Conservation (phyloP, 192 early-diverging fungal genomes). For the Funneliformis mosseae region DNA sequence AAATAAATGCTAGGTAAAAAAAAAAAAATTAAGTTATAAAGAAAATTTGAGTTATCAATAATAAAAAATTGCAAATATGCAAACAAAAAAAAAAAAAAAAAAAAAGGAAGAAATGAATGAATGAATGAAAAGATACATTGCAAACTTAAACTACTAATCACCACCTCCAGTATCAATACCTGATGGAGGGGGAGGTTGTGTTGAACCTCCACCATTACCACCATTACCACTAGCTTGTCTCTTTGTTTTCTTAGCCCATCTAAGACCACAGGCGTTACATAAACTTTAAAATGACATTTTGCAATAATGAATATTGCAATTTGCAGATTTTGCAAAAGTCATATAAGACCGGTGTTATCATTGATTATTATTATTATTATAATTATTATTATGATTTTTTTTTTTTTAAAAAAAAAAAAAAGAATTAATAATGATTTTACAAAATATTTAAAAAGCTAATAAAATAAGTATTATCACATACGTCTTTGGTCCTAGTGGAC, state of each 20-base stretch:
- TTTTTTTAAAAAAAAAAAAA: too few species aligned
- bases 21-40: too few species aligned
- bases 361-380: constrained; percentile 2
- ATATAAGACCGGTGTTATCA: not conserved
- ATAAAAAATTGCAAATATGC: too few species aligned
- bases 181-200: not conserved
- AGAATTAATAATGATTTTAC: not conserved
- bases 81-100: not conserved
- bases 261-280: constrained; percentile 53
- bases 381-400: too few species aligned
- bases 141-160: not conserved
- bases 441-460: not conserved
- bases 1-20: too few species aligned
- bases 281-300: constrained; percentile 36
- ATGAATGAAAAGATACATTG: too few species aligned
- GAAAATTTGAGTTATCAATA: not conserved
- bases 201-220: not conserved
- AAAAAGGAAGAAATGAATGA: not conserved
- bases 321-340: not conserved
- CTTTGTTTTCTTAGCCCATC: constrained; percentile 41
- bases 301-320: not conserved
- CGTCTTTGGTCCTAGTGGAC: constrained; percentile 53
- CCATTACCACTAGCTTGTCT: constrained; percentile 14
- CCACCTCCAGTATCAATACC: not conserved
- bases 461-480: constrained; percentile 33